These are phyloP conservation scores for Colletotrichum costaricense DNA, from an alignment of 2,329 filamentous ascomycete genomes.

Conservation along the genomic window DNA sequence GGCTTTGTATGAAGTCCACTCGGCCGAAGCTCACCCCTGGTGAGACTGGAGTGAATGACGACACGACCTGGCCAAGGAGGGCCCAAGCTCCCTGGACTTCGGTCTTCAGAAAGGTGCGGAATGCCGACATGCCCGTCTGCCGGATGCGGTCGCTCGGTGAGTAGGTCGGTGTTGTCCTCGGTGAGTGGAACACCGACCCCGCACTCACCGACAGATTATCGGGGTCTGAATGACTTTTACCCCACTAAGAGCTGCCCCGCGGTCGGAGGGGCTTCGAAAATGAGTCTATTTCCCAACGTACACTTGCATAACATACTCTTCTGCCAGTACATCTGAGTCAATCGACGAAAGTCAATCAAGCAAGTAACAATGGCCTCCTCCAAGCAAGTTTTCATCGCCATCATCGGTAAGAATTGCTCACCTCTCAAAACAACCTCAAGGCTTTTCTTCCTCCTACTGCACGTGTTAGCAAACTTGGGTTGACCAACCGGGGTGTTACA, in stretches of 20 bases:
- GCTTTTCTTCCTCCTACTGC: not conserved
- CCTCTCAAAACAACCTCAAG: not conserved
- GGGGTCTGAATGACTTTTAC: not conserved
- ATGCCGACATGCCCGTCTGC: not conserved
- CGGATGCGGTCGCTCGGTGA: not conserved
- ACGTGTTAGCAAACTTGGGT: not conserved
- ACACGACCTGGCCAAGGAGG: conserved; percentile 19
- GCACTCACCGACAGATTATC: not conserved
- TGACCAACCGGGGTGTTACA: conserved; percentile 49
- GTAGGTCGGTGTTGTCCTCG: not conserved
- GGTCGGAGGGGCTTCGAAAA: conserved; percentile 23
- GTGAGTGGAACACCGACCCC: not conserved
- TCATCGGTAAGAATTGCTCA: conserved; percentile 55
- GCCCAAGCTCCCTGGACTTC: conserved; percentile 11
- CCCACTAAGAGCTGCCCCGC: conserved; percentile 26
- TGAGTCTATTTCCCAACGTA: not conserved
- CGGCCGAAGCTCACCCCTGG: not conserved
- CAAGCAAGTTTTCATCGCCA: conserved; percentile 63
- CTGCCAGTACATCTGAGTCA: not conserved
- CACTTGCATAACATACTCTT: not conserved
- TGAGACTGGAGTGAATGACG: conserved; percentile 23
- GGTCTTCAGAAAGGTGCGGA: conserved; percentile 1
- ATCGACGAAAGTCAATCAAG: not conserved
- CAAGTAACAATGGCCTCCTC: conserved; percentile 51
- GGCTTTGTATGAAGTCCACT: not conserved